A percentile compares a stretch with the other conserved stretches of the same genome.
Conservation (phyloP, 805 yeast genomes). For the Candida maltosa region DNA sequence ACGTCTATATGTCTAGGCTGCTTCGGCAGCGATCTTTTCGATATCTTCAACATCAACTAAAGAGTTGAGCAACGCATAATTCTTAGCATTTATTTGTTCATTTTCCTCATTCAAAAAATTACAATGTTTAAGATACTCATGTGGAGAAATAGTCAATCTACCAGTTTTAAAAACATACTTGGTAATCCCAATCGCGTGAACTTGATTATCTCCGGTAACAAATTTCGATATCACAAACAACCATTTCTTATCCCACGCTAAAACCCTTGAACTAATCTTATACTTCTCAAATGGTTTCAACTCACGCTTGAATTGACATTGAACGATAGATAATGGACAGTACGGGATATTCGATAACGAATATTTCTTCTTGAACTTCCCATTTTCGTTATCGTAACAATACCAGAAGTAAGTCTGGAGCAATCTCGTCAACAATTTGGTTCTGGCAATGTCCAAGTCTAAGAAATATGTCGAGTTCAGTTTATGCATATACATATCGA, state of each 20-base stretch:
- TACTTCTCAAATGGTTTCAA: constrained; percentile 65
- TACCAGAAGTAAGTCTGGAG: constrained; percentile 55
- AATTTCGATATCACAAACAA: constrained; percentile 67
- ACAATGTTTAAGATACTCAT: constrained; percentile 49
- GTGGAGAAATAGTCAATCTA: constrained; percentile 70
- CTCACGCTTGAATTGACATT: constrained; percentile 66
- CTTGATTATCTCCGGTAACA: constrained; percentile 30
- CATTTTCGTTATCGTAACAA: constrained; percentile 36
- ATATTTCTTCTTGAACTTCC: constrained; percentile 23
- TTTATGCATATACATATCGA: constrained; percentile 85
- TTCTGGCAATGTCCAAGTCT: constrained; percentile 78
- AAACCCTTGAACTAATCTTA: constrained; percentile 51
- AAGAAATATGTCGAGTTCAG: constrained; percentile 80
- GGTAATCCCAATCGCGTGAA: constrained; percentile 61
- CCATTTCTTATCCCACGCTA: constrained; percentile 91
- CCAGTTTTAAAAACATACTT: constrained; percentile 73
- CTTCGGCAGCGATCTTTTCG: constrained; percentile 17
- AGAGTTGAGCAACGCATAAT: constrained; percentile 36
- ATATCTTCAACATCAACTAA: constrained; percentile 30
- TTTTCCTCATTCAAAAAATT: constrained; percentile 56
- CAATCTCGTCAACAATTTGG: constrained; percentile 53
- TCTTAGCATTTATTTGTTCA: constrained; percentile 36
- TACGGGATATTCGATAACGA: constrained; percentile 46
- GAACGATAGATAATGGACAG: constrained; percentile 75
- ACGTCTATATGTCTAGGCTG: background rate